These are phyloP conservation scores for Xerocomus amazonicus DNA, from an alignment of 1,284 basidiomycete species.

Conservation along the genomic window DNA sequence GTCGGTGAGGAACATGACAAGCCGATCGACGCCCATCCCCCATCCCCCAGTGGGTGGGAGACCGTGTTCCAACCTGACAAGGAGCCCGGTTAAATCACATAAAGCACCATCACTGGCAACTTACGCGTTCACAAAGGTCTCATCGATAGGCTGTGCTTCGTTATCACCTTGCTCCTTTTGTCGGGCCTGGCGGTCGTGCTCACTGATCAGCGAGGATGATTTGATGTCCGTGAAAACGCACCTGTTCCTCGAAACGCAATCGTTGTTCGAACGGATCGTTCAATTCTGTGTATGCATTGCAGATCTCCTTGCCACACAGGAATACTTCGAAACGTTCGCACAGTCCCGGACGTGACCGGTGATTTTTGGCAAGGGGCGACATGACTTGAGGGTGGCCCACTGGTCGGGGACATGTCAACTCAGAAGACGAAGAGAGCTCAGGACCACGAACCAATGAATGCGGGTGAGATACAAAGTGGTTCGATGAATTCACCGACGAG, in stretches of 20 bases:
- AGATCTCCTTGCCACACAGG: slow-evolving; percentile 97
- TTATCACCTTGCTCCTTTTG: slow-evolving; percentile 98
- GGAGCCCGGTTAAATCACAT: slow-evolving; percentile 2
- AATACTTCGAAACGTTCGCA: slow-evolving; percentile 99
- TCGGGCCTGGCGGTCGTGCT: slow-evolving; percentile 45
- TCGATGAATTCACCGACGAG: slow-evolving; percentile 98
- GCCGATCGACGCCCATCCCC: slow-evolving; percentile 91
- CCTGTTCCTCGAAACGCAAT: slow-evolving; percentile 94
- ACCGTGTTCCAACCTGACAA: slow-evolving; percentile 85
- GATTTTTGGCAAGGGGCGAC: slow-evolving; percentile 97
- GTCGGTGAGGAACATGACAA: slow-evolving; percentile 96
- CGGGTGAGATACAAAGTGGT: slow-evolving; percentile 91
- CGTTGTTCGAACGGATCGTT: slow-evolving; percentile 98
- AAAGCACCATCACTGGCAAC: slow-evolving; percentile 30
- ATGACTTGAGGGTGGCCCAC: slow-evolving; percentile 99
- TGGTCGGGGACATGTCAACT: slow-evolving; percentile 26
- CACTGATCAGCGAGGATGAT: background rate
- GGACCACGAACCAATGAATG: slow-evolving; percentile 79
- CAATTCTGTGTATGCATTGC: slow-evolving; percentile 98
- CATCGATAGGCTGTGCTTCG: slow-evolving; percentile 96
- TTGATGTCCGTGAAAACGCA: slow-evolving; percentile 21
- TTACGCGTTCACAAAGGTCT: slow-evolving; percentile 89
- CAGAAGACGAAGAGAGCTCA: background rate
- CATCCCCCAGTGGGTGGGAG: slow-evolving; percentile 96
- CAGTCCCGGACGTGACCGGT: slow-evolving; percentile 88